These are phyloP conservation scores for Komagataella pastoris DNA, from an alignment of 805 yeast genomes.

Conservation along the genomic window DNA sequence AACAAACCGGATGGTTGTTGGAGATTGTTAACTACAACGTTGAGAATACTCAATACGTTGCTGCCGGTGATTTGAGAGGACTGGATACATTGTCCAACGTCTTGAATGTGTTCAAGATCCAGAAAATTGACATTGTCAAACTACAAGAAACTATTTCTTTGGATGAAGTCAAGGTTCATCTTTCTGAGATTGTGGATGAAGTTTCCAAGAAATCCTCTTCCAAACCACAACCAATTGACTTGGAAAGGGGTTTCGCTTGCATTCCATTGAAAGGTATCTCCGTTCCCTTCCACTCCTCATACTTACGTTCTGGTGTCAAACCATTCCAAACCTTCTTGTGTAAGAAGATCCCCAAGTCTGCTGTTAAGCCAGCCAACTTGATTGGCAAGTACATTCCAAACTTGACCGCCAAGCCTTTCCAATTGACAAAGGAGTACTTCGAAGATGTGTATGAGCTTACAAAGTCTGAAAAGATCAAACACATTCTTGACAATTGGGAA, in stretches of 20 bases:
- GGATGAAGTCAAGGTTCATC: slow-evolving; percentile 81
- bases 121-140: slow-evolving; percentile 87
- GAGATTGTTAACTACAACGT: slow-evolving; percentile 98
- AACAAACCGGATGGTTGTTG: slow-evolving; percentile 82
- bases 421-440: slow-evolving; percentile 92
- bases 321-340: slow-evolving; percentile 97
- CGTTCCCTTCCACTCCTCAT: slow-evolving; percentile 99
- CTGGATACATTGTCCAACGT: slow-evolving; percentile 89
- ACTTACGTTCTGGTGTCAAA: slow-evolving; percentile 95
- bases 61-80: slow-evolving; percentile 97
- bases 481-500: slow-evolving; percentile 93
- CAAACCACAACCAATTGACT: slow-evolving; percentile 92
- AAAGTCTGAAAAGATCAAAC: slow-evolving; percentile 80
- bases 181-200: slow-evolving; percentile 78
- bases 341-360: slow-evolving; percentile 90
- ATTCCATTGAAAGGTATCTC: slow-evolving; percentile 97
- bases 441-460: slow-evolving; percentile 91
- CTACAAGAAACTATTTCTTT: slow-evolving; percentile 70
- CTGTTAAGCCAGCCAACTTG: slow-evolving; percentile 88
- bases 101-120: slow-evolving; percentile 82
- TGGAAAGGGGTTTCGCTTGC: slow-evolving; percentile 96
- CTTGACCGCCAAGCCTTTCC: slow-evolving; percentile 95
- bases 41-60: slow-evolving; percentile 95
- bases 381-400: slow-evolving; percentile 96
- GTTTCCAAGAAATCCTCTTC: slow-evolving; percentile 69